Base-by-base conservation (phyloP, 176 grass and related monocot species). In the Bonia amplexicaulis region DNA sequence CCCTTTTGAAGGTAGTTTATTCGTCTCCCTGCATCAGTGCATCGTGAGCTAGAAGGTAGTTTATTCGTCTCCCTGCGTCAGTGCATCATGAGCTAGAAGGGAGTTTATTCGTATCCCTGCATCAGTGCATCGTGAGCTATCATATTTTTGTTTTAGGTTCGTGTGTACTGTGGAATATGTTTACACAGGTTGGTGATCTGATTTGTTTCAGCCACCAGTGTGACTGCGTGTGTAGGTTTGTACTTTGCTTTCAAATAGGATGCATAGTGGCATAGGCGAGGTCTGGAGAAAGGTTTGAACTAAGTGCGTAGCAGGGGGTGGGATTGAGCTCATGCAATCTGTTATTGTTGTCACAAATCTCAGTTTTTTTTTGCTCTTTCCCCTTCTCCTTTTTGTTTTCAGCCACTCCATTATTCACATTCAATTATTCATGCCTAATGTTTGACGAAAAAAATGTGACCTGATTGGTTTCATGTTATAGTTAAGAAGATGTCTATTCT, bases 1-100 rank as follows among this genome's bases (percentile, higher is more conserved):
- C 91, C 44, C 87, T 98, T 11, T 52, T 98, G 66, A 95, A 98
- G 96, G 96, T 98, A 80, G 13, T 47, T 57, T 77, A 9, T 42
- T 80, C 41, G 7, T 42, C 41, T 22, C 12, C 11, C 6, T 19
- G 76, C 62, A 0, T 8, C 1, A 42, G 41, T 42, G 41, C 29
- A 42, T 22, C 15, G 13, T 3, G 27, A 33, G 3, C 6, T 51
- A 11, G 4, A 37, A 37, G 35, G 33, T 35, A 35, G 33, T 35
- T 35, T 35, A 35, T 35, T 33, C 33, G 33, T 35, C 33, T 35
- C 12, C 10, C 6, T 17, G 76, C 62, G 0, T 7, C 40, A 42
- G 40, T 42, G 40, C 29, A 42, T 31, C n/a, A 8, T 3, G 27
- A 45, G 3, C 6, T 51, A 11, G 33, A 35, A 35, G 33, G 35